Conservation (phyloP, 2,329 filamentous ascomycete species). For the Fusarium pininemorale region DNA sequence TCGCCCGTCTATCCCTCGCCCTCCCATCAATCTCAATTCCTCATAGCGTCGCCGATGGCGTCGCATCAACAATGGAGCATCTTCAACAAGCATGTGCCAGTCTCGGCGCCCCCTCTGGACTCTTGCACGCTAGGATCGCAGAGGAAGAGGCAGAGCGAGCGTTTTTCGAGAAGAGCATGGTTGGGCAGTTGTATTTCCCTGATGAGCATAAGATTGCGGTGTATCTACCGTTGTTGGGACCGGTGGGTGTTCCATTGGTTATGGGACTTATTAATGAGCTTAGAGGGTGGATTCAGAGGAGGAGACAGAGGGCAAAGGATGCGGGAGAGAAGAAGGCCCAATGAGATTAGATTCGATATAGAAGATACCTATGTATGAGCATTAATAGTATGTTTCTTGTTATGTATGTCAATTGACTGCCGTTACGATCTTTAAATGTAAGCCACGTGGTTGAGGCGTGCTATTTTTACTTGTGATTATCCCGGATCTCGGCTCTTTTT, state of each 20-base stretch:
- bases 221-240: slow-evolving; percentile 89
- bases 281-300: slow-evolving; percentile 66
- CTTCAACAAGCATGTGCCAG: slow-evolving; percentile 79
- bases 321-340: slow-evolving; percentile 51
- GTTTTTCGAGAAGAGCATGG: slow-evolving; percentile 99
- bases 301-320: slow-evolving; percentile 54
- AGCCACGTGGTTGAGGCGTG: not conserved
- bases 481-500: slow-evolving; percentile 17
- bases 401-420: not conserved
- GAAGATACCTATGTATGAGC: slow-evolving; percentile 25
- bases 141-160: slow-evolving; percentile 90
- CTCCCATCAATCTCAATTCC: slow-evolving; percentile 93
- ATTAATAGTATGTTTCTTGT: not conserved
- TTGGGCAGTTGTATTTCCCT: slow-evolving; percentile 97
- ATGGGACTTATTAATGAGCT: slow-evolving; percentile 87
- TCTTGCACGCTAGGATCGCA: slow-evolving; percentile 84
- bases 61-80: slow-evolving; percentile 80
- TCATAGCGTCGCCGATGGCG: slow-evolving; percentile 83
- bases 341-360: slow-evolving; percentile 27
- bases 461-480: slow-evolving; percentile 10
- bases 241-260: slow-evolving; percentile 87
- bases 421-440: not conserved
- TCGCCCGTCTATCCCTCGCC: slow-evolving; percentile 84
- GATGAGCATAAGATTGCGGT: slow-evolving; percentile 99
- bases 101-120: slow-evolving; percentile 71